Conservation (phyloP, 1,139 yeast species). For the Geotrichum fermentans region DNA sequence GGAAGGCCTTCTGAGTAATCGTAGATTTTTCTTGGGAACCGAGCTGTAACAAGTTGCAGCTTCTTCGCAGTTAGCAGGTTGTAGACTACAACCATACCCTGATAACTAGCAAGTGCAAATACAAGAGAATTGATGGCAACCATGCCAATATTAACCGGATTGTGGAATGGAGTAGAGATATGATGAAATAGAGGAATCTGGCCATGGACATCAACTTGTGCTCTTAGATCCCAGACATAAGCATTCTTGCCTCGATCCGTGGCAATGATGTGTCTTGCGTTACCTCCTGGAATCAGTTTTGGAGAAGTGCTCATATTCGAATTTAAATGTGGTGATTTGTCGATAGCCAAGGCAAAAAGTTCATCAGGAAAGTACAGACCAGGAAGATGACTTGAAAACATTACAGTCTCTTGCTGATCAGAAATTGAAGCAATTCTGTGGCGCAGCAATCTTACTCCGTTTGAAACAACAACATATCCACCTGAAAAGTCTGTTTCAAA, state of each 20-base stretch:
- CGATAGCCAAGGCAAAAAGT: conserved; percentile 24
- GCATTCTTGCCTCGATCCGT: conserved; percentile 32
- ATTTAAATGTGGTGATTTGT: conserved; percentile 14
- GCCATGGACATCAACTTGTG: conserved; percentile 28
- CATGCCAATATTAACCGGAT: conserved; percentile 38
- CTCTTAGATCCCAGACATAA: conserved; percentile 42
- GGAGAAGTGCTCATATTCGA: conserved; percentile 11
- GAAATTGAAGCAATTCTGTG: conserved; percentile 5
- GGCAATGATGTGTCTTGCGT: conserved; percentile 25
- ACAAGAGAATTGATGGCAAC: conserved; percentile 43
- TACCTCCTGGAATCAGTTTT: conserved; percentile 16
- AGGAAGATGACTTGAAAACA: conserved; percentile 7
- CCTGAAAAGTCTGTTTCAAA: conserved; percentile 28
- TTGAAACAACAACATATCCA: conserved; percentile 24
- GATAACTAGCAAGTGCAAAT: conserved; percentile 56
- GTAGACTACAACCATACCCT: conserved; percentile 58
- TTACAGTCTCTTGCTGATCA: neutral
- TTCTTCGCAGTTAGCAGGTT: conserved; percentile 59
- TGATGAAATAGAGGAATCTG: conserved; percentile 30
- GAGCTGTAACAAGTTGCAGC: conserved; percentile 27
- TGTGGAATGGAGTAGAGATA: conserved; percentile 31
- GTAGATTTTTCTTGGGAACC: conserved; percentile 19
- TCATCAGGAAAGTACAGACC: neutral
- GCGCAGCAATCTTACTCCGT: conserved; percentile 7
- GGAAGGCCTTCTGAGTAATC: conserved; percentile 25